Evolutionary conservation across 225 moss, liverwort and hornwort genomes (phyloP).

Genomic region (Sphagnum contortum): DNA sequence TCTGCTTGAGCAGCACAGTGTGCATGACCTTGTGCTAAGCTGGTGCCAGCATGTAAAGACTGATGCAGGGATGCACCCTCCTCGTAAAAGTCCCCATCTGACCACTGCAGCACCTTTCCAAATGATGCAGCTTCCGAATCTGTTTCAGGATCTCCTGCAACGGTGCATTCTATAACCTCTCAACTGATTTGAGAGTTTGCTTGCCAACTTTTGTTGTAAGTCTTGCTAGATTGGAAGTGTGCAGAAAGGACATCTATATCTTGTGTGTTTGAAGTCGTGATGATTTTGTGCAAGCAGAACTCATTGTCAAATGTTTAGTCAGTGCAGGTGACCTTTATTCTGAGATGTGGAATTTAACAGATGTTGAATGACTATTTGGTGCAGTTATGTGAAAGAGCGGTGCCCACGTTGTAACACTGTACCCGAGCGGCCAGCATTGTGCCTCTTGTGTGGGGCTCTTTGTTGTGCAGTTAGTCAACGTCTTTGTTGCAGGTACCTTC

Average conservation of each 20-base stretch:
- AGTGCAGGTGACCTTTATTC: too few relatives aligned
- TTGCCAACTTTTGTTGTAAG: neutral
- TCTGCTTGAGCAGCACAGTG: slow-evolving; percentile 45
- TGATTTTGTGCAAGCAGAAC: too few relatives aligned
- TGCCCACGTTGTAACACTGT: slow-evolving; percentile 60
- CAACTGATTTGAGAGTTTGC: neutral
- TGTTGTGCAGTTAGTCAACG: slow-evolving; percentile 60
- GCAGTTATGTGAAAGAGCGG: slow-evolving; percentile 90
- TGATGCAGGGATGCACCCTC: slow-evolving; percentile 33
- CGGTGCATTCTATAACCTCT: slow-evolving; percentile 24
- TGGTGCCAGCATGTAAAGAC: slow-evolving; percentile 71
- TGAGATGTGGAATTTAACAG: too few relatives aligned
- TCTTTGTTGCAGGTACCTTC: slow-evolving; percentile 63
- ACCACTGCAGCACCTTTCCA: slow-evolving; percentile 64
- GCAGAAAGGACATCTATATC: too few relatives aligned
- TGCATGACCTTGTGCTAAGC: slow-evolving; percentile 34
- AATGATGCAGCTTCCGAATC: slow-evolving; percentile 76
- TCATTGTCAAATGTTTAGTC: too few relatives aligned
- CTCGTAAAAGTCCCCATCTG: slow-evolving; percentile 49
- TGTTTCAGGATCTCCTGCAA: slow-evolving; percentile 89
- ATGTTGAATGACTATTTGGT: slow-evolving; percentile 6
- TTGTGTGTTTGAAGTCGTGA: too few relatives aligned
- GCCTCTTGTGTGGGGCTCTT: slow-evolving; percentile 83
- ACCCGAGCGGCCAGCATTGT: slow-evolving; percentile 72
- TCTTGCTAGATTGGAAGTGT: too few relatives aligned